phyloP scores from a whole-genome alignment of 495 filamentous ascomycete species.

The Sordaria brevicollis region DNA sequence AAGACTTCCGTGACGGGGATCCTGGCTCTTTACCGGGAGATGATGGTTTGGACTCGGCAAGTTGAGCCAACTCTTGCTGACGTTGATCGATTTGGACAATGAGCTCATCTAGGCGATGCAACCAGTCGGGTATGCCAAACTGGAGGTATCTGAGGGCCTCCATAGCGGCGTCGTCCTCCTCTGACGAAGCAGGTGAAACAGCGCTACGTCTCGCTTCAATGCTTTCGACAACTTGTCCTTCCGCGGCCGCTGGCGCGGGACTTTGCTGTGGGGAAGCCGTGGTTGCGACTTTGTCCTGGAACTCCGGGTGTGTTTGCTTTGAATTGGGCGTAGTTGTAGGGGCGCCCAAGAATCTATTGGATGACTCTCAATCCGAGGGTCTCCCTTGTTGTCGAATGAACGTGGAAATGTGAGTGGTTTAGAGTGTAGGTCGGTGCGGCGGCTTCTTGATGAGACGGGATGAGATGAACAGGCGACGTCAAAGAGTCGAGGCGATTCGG shows the following conservation, averaged over 20 bases:
- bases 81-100: conserved; percentile 56
- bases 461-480: background rate
- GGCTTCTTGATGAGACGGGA: background rate
- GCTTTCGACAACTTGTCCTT: background rate
- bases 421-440: background rate
- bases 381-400: background rate
- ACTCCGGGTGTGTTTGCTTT: background rate
- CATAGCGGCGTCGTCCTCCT: conserved; percentile 35
- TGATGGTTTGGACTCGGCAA: conserved; percentile 25
- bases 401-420: background rate
- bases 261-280: background rate
- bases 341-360: background rate
- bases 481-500: background rate
- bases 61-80: conserved; percentile 53
- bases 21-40: conserved; percentile 11
- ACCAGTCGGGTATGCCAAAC: conserved; percentile 58
- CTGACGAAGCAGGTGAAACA: background rate
- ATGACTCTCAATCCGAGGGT: background rate
- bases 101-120: conserved; percentile 55
- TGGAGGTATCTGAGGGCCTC: conserved; percentile 56
- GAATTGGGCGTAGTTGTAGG: background rate
- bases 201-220: background rate
- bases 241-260: background rate
- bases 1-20: conserved; percentile 26
- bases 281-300: background rate